phyloP scores from a whole-genome alignment of 441 rosid genomes.

The Syzygium malaccense region DNA sequence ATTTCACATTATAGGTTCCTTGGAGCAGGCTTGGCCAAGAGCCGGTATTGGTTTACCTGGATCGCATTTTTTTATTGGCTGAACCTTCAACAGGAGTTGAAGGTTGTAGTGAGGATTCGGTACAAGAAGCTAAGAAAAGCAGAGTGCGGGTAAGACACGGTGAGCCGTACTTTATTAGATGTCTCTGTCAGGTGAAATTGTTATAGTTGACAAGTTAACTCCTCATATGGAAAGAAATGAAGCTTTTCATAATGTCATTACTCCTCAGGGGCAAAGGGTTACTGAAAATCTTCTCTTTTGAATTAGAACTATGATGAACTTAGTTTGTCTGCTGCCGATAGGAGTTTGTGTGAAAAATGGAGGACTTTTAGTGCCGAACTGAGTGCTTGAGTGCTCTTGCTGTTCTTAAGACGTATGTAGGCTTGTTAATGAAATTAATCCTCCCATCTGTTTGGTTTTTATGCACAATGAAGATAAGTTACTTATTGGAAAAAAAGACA shows the following conservation, averaged over 20 bases:
- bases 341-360: not conserved
- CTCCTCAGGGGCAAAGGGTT: not conserved
- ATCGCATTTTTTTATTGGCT: constrained; percentile 81
- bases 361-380: not conserved
- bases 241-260: not conserved
- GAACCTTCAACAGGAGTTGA: constrained; percentile 89
- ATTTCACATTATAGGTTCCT: constrained; percentile 67
- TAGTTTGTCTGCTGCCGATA: not conserved
- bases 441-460: not conserved
- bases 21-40: constrained; percentile 99
- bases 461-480: not conserved
- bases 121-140: constrained; percentile 86
- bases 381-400: not conserved
- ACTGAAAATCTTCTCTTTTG: not conserved
- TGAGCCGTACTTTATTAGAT: constrained; percentile 11
- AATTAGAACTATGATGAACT: not conserved
- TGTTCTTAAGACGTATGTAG: not conserved
- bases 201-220: not conserved
- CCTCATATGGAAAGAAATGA: not conserved
- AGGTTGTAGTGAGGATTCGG: constrained; percentile 77
- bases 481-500: not conserved
- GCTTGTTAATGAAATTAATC: not conserved
- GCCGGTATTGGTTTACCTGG: constrained; percentile 86
- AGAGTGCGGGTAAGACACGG: constrained; percentile 71
- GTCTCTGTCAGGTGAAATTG: not conserved